Percentiles rank a stretch among this genome's conserved stretches.
phyloP scores from a whole-genome alignment of 352 stramenopile genomes.

The Plasmopara muralis region DNA sequence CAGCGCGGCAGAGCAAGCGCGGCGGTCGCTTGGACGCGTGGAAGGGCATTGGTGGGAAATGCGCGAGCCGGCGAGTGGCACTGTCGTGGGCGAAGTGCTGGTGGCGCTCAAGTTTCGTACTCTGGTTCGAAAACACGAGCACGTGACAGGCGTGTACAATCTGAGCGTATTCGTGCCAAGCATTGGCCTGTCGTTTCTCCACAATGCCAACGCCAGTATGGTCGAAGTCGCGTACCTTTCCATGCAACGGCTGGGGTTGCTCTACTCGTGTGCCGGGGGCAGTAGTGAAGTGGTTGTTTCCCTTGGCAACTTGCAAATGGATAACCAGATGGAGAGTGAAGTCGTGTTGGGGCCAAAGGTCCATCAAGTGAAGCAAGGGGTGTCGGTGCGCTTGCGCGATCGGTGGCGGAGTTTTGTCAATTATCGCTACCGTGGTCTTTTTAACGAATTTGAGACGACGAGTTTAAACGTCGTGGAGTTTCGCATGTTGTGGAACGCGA shows the following conservation, averaged over 20 bases:
- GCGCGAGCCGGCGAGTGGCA: slow-evolving; percentile 59
- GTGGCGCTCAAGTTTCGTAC: slow-evolving; percentile 79
- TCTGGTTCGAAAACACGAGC: slow-evolving; percentile 41
- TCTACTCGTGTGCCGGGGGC: slow-evolving; percentile 73
- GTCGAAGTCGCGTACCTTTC: slow-evolving; percentile 86
- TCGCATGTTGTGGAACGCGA: slow-evolving; percentile 83
- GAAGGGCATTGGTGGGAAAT: slow-evolving; percentile 86
- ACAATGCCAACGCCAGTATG: slow-evolving; percentile 76
- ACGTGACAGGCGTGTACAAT: slow-evolving; percentile 62
- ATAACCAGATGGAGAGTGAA: slow-evolving; percentile 86
- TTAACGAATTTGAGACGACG: slow-evolving; percentile 65
- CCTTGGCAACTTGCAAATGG: slow-evolving; percentile 83
- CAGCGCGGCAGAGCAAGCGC: slow-evolving; percentile 66
- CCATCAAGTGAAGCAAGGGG: slow-evolving; percentile 79
- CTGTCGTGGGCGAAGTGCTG: slow-evolving; percentile 73
- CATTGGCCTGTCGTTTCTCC: slow-evolving; percentile 75
- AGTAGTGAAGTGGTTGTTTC: slow-evolving; percentile 80
- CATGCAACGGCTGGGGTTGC: slow-evolving; percentile 63
- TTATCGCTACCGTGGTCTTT: slow-evolving; percentile 77
- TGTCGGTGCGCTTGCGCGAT: slow-evolving; percentile 76
- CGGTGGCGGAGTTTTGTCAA: slow-evolving; percentile 79
- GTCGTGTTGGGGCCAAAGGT: slow-evolving; percentile 80
- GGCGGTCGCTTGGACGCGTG: slow-evolving; percentile 55
- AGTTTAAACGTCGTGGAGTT: slow-evolving; percentile 77
- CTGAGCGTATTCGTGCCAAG: slow-evolving; percentile 75